A percentile compares a stretch with the other conserved stretches of the same genome.
phyloP scores from a whole-genome alignment of 164 flowering plant genomes.

The Vitis vinifera region ASM3070453v1 NC_081819.1:15487501-15488000 shows the following conservation, averaged over 20 bases:
- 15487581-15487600: too few relatives aligned
- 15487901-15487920: background rate
- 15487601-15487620: too few relatives aligned
- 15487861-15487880: background rate
- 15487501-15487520: too few relatives aligned
- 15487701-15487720: too few relatives aligned
- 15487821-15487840: background rate
- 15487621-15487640: too few relatives aligned
- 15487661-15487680: too few relatives aligned
- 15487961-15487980: conserved; percentile 98
- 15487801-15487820: background rate
- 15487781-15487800: background rate
- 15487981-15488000: conserved; percentile 98
- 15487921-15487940: conserved; percentile 59
- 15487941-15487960: conserved; percentile 94
- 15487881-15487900: background rate
- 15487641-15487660: too few relatives aligned
- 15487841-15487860: background rate
- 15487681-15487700: too few relatives aligned
- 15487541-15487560: too few relatives aligned
- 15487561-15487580: too few relatives aligned
- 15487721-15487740: background rate
- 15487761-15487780: background rate
- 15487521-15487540: too few relatives aligned
- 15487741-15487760: background rate